Conservation (phyloP, 2,329 filamentous ascomycete genomes). For the Diaporthe capsici region DNA sequence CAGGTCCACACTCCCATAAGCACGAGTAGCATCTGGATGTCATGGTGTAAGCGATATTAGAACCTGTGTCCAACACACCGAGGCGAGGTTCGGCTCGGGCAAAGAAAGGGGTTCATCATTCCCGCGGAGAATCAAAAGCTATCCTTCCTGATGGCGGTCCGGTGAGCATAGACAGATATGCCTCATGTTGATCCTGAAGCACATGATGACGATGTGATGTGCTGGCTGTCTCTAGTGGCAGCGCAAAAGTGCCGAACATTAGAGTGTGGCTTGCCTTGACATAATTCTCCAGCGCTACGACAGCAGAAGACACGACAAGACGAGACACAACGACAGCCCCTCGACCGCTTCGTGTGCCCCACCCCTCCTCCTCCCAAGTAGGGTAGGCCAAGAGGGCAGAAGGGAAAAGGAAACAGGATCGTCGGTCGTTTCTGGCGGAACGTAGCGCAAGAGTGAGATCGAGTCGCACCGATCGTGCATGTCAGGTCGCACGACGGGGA, state of each 20-base stretch:
- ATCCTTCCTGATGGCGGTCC: neutral
- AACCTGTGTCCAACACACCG: neutral
- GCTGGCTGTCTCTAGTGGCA: conserved; percentile 18
- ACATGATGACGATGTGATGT: conserved; percentile 14
- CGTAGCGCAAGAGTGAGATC: conserved; percentile 45
- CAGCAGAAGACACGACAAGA: neutral
- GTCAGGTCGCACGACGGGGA: conserved; percentile 32
- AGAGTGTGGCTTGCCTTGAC: conserved; percentile 36
- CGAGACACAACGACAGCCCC: conserved; percentile 22
- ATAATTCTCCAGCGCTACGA: conserved; percentile 36
- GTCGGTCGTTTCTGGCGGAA: conserved; percentile 6
- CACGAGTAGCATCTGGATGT: neutral
- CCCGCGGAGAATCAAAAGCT: neutral
- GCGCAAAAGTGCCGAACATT: conserved; percentile 26
- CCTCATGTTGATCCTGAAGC: neutral
- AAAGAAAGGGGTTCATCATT: neutral
- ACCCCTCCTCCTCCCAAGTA: neutral
- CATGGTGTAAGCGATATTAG: conserved; percentile 35
- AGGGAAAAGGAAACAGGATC: neutral
- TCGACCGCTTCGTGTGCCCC: conserved; percentile 11
- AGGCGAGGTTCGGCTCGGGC: neutral
- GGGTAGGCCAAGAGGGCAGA: neutral
- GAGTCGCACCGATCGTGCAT: conserved; percentile 45
- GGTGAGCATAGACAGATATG: neutral
- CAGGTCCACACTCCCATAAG: conserved; percentile 27